Evolutionary conservation across 176 grass and related monocot species (phyloP).

Genomic region (Luzula sylvatica): DNA sequence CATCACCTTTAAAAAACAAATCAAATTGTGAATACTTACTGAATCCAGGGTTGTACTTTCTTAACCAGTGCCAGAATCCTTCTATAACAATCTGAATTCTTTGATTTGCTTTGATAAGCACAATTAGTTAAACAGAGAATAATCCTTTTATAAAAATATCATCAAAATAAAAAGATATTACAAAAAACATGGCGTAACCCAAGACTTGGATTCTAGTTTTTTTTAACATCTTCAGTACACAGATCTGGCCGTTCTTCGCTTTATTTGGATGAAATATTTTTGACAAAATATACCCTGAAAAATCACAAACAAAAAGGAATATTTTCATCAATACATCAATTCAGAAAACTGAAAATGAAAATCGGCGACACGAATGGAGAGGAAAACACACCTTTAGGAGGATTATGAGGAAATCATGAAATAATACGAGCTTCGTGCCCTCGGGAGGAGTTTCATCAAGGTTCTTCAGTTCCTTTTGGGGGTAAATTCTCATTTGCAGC

Average conservation of each 20-base stretch:
- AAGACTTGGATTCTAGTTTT: conserved; percentile 85
- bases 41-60: too few relatives aligned
- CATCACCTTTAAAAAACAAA: too few relatives aligned
- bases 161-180: conserved; percentile 22
- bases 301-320: conserved; percentile 12
- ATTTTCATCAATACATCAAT: background rate
- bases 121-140: too few relatives aligned
- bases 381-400: conserved; percentile 54
- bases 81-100: too few relatives aligned
- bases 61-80: too few relatives aligned
- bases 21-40: too few relatives aligned
- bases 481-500: conserved; percentile 89
- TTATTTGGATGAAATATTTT: conserved; percentile 99
- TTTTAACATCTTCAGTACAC: conserved; percentile 86
- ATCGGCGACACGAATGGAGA: background rate
- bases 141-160: too few relatives aligned
- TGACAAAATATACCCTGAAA: conserved; percentile 68
- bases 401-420: conserved; percentile 69
- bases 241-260: conserved; percentile 80
- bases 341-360: background rate
- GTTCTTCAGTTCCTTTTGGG: conserved; percentile 96
- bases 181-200: conserved; percentile 82
- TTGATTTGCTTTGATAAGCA: too few relatives aligned
- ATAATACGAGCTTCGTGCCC: conserved; percentile 90
- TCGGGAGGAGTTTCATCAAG: conserved; percentile 79